Conservation (phyloP, 1,284 basidiomycete genomes). For the Moesziomyces antarcticus region DNA sequence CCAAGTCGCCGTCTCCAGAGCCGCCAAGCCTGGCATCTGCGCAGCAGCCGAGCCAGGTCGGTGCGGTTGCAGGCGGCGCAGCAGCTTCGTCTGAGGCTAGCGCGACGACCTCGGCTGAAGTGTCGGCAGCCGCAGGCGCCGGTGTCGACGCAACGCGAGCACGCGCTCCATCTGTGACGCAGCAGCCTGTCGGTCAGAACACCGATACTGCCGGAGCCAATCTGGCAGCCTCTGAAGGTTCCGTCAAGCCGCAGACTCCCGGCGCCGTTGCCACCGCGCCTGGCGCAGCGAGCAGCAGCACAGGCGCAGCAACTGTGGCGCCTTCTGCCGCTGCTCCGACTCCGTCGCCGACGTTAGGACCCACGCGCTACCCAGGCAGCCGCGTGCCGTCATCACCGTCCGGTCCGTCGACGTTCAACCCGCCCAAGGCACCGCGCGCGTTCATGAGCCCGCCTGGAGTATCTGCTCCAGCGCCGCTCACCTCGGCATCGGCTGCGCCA, state of each 20-base stretch:
- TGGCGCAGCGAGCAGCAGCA: background rate
- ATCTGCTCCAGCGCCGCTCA: background rate
- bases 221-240: constrained; percentile 9
- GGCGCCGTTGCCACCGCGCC: constrained; percentile 7
- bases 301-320: background rate
- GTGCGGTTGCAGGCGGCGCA: background rate
- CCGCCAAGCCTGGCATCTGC: constrained; percentile 1
- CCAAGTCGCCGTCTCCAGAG: constrained; percentile 56
- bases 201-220: background rate
- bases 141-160: constrained; percentile 23
- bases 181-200: constrained; percentile 10
- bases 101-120: background rate
- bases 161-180: constrained; percentile 12
- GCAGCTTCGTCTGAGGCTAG: background rate
- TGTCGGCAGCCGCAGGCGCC: constrained; percentile 3
- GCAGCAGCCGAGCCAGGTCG: constrained; percentile 2
- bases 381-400: constrained; percentile 36
- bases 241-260: constrained; percentile 11
- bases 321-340: constrained; percentile 8
- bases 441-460: constrained; percentile 34
- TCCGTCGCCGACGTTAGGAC: constrained; percentile 28
- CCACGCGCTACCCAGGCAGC: constrained; percentile 11
- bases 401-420: constrained; percentile 25
- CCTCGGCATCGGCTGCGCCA: background rate
- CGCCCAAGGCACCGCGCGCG: constrained; percentile 41